A percentile compares a stretch with the other conserved stretches of the same genome.
phyloP scores from a whole-genome alignment of 257 asterid genomes.

The Solanum stenotomum region DNA sequence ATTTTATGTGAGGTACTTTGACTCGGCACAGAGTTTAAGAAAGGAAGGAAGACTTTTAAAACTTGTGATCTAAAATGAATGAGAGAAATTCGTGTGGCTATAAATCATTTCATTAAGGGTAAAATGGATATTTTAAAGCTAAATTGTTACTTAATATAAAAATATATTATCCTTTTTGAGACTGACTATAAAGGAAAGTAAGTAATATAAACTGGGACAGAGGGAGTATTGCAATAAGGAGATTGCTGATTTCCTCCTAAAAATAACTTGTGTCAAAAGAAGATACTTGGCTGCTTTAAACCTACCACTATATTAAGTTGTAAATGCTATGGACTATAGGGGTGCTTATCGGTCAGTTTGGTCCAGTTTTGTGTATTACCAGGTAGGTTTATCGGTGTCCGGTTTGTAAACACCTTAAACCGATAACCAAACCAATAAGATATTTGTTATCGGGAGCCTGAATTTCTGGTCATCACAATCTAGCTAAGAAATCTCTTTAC shows the following conservation, averaged over 20 bases:
- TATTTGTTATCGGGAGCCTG: background rate
- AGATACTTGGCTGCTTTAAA: background rate
- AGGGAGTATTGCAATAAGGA: background rate
- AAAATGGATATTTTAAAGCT: too few species aligned
- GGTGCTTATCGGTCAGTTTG: background rate
- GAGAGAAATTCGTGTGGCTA: too few species aligned
- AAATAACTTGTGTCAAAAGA: background rate
- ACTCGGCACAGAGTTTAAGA: too few species aligned
- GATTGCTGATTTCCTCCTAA: background rate
- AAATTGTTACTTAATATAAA: too few species aligned
- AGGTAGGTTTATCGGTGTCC: background rate
- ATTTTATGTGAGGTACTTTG: too few species aligned
- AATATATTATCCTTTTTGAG: too few species aligned
- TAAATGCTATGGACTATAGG: background rate
- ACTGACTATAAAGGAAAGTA: too few species aligned
- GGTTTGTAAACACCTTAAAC: background rate
- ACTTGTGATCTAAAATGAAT: too few species aligned
- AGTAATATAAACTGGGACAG: too few species aligned
- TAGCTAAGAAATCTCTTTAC: background rate
- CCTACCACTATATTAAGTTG: background rate
- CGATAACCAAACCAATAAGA: background rate
- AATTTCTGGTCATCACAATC: background rate
- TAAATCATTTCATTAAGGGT: too few species aligned
- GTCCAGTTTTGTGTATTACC: background rate
- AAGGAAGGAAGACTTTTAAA: too few species aligned